Base-by-base conservation (phyloP, 2,329 filamentous ascomycete species). In the Claviceps paspali region DNA sequence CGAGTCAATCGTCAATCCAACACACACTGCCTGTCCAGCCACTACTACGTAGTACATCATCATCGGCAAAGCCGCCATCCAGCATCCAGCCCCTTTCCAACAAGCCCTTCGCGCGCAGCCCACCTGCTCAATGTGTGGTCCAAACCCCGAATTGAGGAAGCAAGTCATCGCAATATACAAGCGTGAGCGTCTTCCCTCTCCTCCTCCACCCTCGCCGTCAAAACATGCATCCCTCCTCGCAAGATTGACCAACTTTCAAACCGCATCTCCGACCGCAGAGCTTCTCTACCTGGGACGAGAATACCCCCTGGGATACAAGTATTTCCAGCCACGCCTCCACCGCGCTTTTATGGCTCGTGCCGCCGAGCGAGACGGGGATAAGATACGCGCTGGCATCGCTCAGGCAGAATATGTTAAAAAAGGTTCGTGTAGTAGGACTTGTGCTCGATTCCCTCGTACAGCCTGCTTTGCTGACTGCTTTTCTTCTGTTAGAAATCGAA, bases 111-210 rank as follows among this genome's bases (percentile, higher is more conserved):
- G 33, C 35, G 39, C 24, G 33, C 33, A 10, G 22, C 24, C 11
- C 36, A 6, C 15, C 11, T 23, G 17, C 32, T 21, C 32, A 26
- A 57, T 56, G 55, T 43, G 42, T 32, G 39, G 35, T 15, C 49
- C 59, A 0, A 78, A 72, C 45, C 59, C 64, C 2, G 61, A 71
- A 42, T 68, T 95, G 21, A 76, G 85, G 38, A 67, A 73, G 41
- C 75, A 91, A 53, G 87, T 94, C 32, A 82, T 94, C 45, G 69
- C 72, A 27, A 74, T 94, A 41, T 95, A 94, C 65, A 95, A 94
- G 76, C 82, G 85, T 84, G 21, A 28, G 36, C n/a, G 12, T 5
- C 21, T 22, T 8, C 21, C 21, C 21, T 8, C 21, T 22, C 21
- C 21, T 8, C 21, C 21, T 22, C n/a, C n/a, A n/a, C n/a, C n/a